A percentile compares a stretch with the other conserved stretches of the same genome.
Evolutionary conservation across 495 filamentous ascomycete species (phyloP).

Genomic region (Astrothelium macrocarpum): DNA sequence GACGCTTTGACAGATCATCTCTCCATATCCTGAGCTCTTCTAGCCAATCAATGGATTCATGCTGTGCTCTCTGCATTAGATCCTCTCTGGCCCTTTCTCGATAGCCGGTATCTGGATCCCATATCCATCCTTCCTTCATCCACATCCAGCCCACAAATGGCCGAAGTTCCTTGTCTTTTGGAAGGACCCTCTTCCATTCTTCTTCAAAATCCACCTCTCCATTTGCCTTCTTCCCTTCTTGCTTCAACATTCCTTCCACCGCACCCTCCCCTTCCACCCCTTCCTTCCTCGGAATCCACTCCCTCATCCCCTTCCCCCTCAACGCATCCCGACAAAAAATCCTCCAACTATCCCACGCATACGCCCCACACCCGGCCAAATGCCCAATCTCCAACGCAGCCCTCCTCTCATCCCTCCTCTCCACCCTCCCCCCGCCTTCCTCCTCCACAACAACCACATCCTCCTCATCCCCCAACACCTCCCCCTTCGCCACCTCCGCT

Average conservation of each 20-base stretch:
- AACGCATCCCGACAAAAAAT: conserved; percentile 85
- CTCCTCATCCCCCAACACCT: conserved; percentile 31
- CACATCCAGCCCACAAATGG: conserved; percentile 87
- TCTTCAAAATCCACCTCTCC: conserved; percentile 26
- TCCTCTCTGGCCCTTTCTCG: conserved; percentile 30
- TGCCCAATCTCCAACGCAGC: conserved; percentile 79
- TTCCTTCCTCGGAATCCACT: background rate
- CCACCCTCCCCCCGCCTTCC: conserved; percentile 37
- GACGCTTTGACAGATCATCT: background rate
- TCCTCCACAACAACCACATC: conserved; percentile 36
- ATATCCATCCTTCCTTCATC: conserved; percentile 74
- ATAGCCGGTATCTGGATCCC: conserved; percentile 65
- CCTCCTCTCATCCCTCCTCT: conserved; percentile 23
- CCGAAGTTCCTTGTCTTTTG: conserved; percentile 78
- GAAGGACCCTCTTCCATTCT: conserved; percentile 84
- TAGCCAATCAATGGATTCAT: background rate
- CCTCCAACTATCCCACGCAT: conserved; percentile 85
- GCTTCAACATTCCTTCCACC: conserved; percentile 16
- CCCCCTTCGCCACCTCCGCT: conserved; percentile 41
- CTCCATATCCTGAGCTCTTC: background rate
- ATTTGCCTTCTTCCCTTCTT: background rate
- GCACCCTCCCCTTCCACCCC: conserved; percentile 54
- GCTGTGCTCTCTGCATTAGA: conserved; percentile 16
- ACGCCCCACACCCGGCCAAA: conserved; percentile 70
- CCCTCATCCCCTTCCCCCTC: conserved; percentile 35